Conservation (phyloP, 179 eudicot species). For the Heliamphora pulchella region DNA sequence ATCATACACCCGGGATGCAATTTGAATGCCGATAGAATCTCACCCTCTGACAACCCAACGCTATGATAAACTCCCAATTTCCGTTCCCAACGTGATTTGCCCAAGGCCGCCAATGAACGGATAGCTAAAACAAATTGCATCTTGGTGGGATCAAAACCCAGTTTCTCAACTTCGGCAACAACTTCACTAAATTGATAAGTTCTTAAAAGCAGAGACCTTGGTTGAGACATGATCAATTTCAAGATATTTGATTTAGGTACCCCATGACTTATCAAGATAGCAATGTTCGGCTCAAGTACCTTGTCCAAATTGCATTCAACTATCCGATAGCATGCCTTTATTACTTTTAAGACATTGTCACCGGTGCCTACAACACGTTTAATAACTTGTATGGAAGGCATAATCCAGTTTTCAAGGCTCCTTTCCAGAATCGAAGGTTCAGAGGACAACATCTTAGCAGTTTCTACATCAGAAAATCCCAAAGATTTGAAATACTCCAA, state of each 20-base stretch:
- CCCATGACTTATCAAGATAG: neutral
- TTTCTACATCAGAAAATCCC: neutral
- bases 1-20: neutral
- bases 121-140: neutral
- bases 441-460: neutral
- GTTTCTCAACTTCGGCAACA: neutral
- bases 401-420: neutral
- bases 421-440: neutral
- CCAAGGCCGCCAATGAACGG: neutral
- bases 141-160: neutral
- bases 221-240: neutral
- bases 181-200: neutral
- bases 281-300: neutral
- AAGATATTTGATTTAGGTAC: neutral
- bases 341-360: neutral
- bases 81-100: conserved; percentile 11
- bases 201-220: neutral
- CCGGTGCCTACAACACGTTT: neutral
- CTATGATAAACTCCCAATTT: neutral
- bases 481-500: conserved; percentile 9
- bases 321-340: neutral
- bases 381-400: neutral
- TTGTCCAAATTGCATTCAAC: neutral
- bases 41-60: conserved; percentile 14
- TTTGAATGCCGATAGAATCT: conserved; percentile 13